Conservation (phyloP, 1,284 basidiomycete genomes). For the Rhodotorula sp. region DNA sequence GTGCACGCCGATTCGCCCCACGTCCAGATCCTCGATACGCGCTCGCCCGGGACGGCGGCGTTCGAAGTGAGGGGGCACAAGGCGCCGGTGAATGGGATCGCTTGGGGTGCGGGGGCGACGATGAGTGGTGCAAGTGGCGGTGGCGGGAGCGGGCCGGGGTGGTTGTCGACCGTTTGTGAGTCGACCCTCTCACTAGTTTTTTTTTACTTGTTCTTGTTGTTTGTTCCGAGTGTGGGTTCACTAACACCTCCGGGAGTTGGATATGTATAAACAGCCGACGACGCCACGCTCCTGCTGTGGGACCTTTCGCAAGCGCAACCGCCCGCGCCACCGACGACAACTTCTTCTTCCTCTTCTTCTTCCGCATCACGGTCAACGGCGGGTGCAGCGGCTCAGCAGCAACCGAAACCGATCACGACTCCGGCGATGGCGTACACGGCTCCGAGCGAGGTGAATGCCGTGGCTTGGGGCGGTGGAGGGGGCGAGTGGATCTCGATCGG, state of each 20-base stretch:
- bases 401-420: constrained; percentile 57
- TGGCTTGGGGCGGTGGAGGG: constrained; percentile 63
- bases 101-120: constrained; percentile 58
- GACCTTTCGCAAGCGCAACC: constrained; percentile 60
- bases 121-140: neutral
- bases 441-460: constrained; percentile 72
- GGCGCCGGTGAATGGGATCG: constrained; percentile 73
- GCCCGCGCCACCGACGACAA: constrained; percentile 44
- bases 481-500: constrained; percentile 91
- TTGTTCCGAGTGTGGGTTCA: no score
- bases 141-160: constrained; percentile 67
- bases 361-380: constrained; percentile 3
- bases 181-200: neutral
- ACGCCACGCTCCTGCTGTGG: constrained; percentile 86
- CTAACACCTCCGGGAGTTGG: no score
- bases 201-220: neutral
- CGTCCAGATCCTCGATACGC: constrained; percentile 89
- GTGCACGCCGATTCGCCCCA: constrained; percentile 84
- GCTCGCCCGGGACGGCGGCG: constrained; percentile 86
- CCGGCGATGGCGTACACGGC: constrained; percentile 81
- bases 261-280: constrained; percentile 63
- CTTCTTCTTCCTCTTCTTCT: neutral
- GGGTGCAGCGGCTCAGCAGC: neutral
- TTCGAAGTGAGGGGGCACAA: constrained; percentile 81
- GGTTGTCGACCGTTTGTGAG: constrained; percentile 62